Conservation (phyloP, 495 filamentous ascomycete species). For the Lindgomyces ingoldianus region DNA sequence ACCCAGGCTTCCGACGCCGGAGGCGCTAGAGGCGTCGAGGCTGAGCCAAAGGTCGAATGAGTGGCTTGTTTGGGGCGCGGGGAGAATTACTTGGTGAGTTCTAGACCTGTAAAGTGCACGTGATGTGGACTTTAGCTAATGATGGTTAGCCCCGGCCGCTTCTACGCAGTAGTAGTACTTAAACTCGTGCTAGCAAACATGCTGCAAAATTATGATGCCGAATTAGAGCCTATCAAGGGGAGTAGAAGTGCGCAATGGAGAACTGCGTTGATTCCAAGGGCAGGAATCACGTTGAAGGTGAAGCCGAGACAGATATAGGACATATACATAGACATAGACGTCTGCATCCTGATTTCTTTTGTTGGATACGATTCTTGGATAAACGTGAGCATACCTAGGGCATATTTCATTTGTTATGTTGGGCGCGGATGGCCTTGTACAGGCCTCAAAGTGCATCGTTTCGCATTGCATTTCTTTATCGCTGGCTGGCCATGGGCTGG, state of each 20-base stretch:
- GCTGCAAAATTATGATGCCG: constrained; percentile 3
- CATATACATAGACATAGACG: too few species aligned
- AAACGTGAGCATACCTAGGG: too few species aligned
- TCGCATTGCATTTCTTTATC: too few species aligned
- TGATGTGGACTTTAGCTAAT: neutral
- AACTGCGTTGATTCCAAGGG: constrained; percentile 10
- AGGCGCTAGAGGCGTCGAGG: neutral
- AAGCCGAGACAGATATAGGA: too few species aligned
- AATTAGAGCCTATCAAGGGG: constrained; percentile 2
- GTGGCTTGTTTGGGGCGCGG: constrained; percentile 7
- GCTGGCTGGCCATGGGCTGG: too few species aligned
- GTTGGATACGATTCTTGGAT: too few species aligned
- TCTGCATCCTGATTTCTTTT: too few species aligned
- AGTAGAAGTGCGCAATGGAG: constrained; percentile 3
- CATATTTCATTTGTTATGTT: too few species aligned
- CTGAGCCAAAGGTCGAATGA: neutral
- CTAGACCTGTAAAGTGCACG: neutral
- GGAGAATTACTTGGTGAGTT: constrained; percentile 12
- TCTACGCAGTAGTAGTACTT: constrained; percentile 8
- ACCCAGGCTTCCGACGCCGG: neutral
- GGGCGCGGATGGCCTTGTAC: too few species aligned
- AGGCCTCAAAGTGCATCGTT: too few species aligned
- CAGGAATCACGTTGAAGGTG: too few species aligned
- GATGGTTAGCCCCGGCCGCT: constrained; percentile 1
- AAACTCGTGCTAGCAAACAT: constrained; percentile 9